Conservation (phyloP, 805 yeast species). For the Lipomyces starkeyi region DNA sequence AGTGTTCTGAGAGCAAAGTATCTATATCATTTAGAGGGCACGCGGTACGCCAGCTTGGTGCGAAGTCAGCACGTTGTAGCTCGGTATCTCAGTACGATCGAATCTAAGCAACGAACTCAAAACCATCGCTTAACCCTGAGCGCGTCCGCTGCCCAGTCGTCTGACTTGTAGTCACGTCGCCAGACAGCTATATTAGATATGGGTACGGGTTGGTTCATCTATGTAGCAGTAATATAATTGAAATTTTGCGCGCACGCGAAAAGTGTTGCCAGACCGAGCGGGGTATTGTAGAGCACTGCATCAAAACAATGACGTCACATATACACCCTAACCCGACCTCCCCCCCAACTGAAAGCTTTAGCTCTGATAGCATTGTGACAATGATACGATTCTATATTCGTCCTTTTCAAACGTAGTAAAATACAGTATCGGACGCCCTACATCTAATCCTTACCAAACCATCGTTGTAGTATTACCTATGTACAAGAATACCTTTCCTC, state of each 20-base stretch:
- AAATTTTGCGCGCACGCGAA: neutral
- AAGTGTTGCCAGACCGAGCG: neutral
- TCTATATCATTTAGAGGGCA: neutral
- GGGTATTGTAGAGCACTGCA: neutral
- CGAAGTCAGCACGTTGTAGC: neutral
- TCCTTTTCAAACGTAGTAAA: too few species aligned
- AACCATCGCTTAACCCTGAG: constrained; percentile 1
- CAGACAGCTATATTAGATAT: neutral
- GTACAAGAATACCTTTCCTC: neutral
- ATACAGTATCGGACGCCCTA: neutral
- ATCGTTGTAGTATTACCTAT: neutral
- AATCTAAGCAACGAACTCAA: neutral
- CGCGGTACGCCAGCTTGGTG: neutral
- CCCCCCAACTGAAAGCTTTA: too few species aligned
- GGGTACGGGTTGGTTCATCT: neutral
- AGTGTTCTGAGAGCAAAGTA: neutral
- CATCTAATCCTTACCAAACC: neutral
- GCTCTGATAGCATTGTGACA: too few species aligned
- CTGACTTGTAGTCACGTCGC: neutral
- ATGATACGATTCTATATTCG: too few species aligned
- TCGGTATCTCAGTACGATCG: neutral
- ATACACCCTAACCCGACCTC: neutral
- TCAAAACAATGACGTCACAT: neutral
- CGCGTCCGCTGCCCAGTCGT: neutral
- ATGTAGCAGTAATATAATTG: neutral